phyloP scores from a whole-genome alignment of 1,139 yeast genomes.

The Hyphopichia buzzinii region DNA sequence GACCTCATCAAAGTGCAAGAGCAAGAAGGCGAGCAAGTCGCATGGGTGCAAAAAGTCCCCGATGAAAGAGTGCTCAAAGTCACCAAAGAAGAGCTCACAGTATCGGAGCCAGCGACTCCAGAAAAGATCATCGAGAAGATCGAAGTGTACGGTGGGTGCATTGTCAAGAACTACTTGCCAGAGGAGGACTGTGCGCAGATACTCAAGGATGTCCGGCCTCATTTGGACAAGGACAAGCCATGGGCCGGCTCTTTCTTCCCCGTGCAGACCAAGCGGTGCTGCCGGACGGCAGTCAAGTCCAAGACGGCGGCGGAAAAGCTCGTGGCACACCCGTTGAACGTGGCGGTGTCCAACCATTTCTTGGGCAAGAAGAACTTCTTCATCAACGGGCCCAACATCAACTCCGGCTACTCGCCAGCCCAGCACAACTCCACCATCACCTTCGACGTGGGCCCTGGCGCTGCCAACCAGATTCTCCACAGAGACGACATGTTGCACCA shows the following conservation, averaged over 20 bases:
- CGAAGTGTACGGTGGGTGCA: slow-evolving; percentile 18
- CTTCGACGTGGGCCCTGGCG: slow-evolving; percentile 25
- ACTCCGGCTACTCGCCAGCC: slow-evolving; percentile 16
- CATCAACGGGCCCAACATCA: slow-evolving; percentile 17
- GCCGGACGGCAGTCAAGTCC: slow-evolving; percentile 17
- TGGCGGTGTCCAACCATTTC: slow-evolving; percentile 12
- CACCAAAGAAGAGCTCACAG: slow-evolving; percentile 10
- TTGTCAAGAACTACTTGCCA: slow-evolving; percentile 15
- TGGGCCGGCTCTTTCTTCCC: slow-evolving; percentile 22
- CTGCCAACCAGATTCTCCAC: slow-evolving; percentile 18
- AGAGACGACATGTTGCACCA: slow-evolving; percentile 23
- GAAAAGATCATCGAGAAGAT: slow-evolving; percentile 11
- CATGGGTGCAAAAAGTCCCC: neutral
- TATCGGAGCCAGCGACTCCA: slow-evolving; percentile 7
- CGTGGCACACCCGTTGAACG: slow-evolving; percentile 13
- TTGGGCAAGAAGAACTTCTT: slow-evolving; percentile 16
- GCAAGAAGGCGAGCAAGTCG: neutral
- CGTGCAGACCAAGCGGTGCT: slow-evolving; percentile 15
- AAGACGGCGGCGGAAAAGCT: slow-evolving; percentile 14
- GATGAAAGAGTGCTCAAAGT: slow-evolving; percentile 3
- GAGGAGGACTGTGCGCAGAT: slow-evolving; percentile 11
- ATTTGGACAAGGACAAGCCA: slow-evolving; percentile 13
- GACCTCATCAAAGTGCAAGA: neutral
- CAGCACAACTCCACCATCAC: slow-evolving; percentile 21
- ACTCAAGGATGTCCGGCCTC: slow-evolving; percentile 15